Evolutionary conservation across 768 basidiomycete genomes (phyloP), one percentile per base, ranked within the genome.

Genomic region (Zangia roseola): DNA sequence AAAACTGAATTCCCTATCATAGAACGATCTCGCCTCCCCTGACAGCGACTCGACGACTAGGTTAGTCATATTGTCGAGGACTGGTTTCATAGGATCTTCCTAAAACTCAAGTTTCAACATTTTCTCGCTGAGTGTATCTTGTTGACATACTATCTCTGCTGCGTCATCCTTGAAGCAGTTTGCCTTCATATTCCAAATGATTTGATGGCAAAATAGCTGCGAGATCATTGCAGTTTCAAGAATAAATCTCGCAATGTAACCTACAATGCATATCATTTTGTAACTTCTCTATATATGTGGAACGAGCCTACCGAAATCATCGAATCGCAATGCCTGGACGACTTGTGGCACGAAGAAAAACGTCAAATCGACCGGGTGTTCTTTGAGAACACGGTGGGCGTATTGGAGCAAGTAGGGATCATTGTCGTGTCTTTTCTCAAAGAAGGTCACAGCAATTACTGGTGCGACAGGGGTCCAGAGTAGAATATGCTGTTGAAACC

Each of bases 131-230:
- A 28, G 17, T n/a, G 50, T 3, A 14, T 6, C 44, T 23, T 14
- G 2, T 10, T 28, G 44, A 73, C 81, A 43, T 59, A 90, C 92
- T 50, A 88, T 75, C 66, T 94, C 94, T 13, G 83, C 91, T 7
- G 77, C 73, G 60, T 98, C 97, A 59, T 94, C 95, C 59, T 88
- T 91, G 67, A 84, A 97, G 53, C 90, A 93, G 61, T 99, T 99
- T 5, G 97, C 97, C 61, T 95, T 95, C 97, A 98, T 98, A 67
- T 98, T 99, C 97, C 97, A 99, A 53, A 99, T 91, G 55, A 98
- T 98, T 72, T 99, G 97, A 64, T 99, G 97, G 63, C 97, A 99
- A 74, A 99, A 99, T 20, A 93, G 70, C 65, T 95, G 94, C 2
- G 95, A 98, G 44, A 98, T 92, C 71, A 91, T 95, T 7, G 95